A percentile compares a stretch with the other conserved stretches of the same genome.
Conservation (phyloP, 805 yeast genomes). For the Scheffersomyces coipomensis region DNA sequence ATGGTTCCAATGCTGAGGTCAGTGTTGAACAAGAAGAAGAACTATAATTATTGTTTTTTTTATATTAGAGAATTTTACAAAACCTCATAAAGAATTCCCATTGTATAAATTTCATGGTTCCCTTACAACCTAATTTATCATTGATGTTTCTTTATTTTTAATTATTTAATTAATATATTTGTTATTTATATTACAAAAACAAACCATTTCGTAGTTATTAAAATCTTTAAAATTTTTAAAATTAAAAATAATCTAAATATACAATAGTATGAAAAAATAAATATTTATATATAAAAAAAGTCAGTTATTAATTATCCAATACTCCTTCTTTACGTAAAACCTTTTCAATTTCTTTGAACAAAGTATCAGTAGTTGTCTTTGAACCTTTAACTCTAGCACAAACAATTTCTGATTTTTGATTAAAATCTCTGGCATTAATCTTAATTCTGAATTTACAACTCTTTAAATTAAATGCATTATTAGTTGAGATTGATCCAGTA, state of each 20-base stretch:
- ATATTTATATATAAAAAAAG: no score
- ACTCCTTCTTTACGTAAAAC: conserved; percentile 67
- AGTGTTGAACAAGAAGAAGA: not conserved
- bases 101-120: not conserved
- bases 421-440: conserved; percentile 39
- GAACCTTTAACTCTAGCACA: conserved; percentile 69
- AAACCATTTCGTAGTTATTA: not conserved
- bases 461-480: conserved; percentile 60
- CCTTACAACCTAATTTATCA: no score
- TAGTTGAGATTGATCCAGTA: conserved; percentile 61
- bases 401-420: conserved; percentile 51
- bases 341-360: conserved; percentile 62
- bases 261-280: not conserved
- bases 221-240: no score
- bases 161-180: not conserved
- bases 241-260: not conserved
- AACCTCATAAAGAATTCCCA: not conserved
- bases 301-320: conserved; percentile 33
- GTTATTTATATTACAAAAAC: not conserved
- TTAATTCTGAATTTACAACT: conserved; percentile 62
- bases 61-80: not conserved
- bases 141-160: no score
- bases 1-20: conserved; percentile 10
- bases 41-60: no score
- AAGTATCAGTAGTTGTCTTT: conserved; percentile 54